Conservation (phyloP, 2,329 filamentous ascomycete genomes). For the Fusarium napiforme region DNA sequence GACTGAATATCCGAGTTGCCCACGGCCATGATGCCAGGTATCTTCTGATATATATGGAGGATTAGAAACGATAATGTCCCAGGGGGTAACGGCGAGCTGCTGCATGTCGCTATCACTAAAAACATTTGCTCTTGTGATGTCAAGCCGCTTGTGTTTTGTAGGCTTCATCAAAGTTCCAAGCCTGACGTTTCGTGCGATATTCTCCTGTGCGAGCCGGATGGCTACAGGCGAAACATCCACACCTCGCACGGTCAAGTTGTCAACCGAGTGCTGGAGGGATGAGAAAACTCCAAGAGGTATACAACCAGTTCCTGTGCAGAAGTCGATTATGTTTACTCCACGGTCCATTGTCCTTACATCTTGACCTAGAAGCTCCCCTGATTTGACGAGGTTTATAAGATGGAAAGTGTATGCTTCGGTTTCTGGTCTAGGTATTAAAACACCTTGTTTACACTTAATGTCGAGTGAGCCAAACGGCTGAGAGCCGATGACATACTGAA, state of each 20-base stretch:
- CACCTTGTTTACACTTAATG: constrained; percentile 78
- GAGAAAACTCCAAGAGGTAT: constrained; percentile 82
- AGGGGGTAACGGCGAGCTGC: constrained; percentile 42
- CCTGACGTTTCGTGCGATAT: constrained; percentile 64
- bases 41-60: constrained; percentile 86
- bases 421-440: constrained; percentile 86
- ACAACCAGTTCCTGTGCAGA: constrained; percentile 93
- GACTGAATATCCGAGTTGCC: constrained; percentile 75
- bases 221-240: constrained; percentile 78
- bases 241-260: constrained; percentile 66
- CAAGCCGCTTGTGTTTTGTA: constrained; percentile 46
- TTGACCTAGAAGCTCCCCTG: constrained; percentile 18
- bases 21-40: constrained; percentile 52
- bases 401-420: constrained; percentile 75
- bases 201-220: constrained; percentile 71
- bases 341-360: constrained; percentile 5
- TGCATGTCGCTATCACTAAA: constrained; percentile 56
- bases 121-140: constrained; percentile 62
- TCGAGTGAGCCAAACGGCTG: constrained; percentile 90
- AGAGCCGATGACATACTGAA: constrained; percentile 90
- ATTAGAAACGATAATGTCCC: constrained; percentile 83
- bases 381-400: constrained; percentile 60
- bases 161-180: constrained; percentile 39
- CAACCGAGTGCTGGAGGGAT: constrained; percentile 60
- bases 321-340: constrained; percentile 75